Percentiles rank a stretch among this genome's conserved stretches.
These are phyloP conservation scores for Fusarium sp. DNA, from an alignment of 2,329 filamentous ascomycete species.

Conservation along the genomic window DNA sequence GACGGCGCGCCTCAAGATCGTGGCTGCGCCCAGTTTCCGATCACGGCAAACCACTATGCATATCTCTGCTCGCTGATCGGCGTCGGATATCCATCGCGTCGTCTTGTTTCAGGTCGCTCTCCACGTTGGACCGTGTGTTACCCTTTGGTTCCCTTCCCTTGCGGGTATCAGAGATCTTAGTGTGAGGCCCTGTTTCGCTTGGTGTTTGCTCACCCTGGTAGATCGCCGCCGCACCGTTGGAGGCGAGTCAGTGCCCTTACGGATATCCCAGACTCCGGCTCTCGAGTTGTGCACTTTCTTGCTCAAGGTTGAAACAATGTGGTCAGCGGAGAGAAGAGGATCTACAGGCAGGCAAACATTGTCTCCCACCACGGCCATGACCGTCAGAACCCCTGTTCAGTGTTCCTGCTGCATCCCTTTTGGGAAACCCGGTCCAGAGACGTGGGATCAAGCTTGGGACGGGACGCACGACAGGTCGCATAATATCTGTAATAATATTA, in stretches of 20 bases:
- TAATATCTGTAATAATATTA: background rate
- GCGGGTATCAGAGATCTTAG: conserved; percentile 34
- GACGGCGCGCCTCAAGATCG: background rate
- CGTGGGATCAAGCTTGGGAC: background rate
- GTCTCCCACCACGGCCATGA: background rate
- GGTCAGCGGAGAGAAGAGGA: background rate
- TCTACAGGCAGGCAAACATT: background rate
- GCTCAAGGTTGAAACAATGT: conserved; percentile 15
- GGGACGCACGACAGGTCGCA: conserved; percentile 5
- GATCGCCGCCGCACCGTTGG: conserved; percentile 25
- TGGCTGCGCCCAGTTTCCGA: conserved; percentile 13
- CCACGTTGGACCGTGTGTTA: conserved; percentile 38
- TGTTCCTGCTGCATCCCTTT: background rate
- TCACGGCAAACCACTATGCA: conserved; percentile 1
- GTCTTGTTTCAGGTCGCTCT: conserved; percentile 43
- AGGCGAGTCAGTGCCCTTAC: conserved; percentile 1
- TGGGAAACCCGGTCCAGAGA: background rate
- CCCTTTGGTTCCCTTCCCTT: conserved; percentile 8
- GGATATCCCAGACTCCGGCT: conserved; percentile 15
- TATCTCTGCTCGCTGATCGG: conserved; percentile 9
- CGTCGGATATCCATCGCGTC: conserved; percentile 27
- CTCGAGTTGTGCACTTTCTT: conserved; percentile 1
- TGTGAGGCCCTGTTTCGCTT: conserved; percentile 23
- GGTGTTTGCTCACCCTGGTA: conserved; percentile 25
- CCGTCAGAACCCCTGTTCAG: background rate